Evolutionary conservation across 371 early-diverging fungal species (phyloP).

Genomic region (Choanephora cucurbitarum): DNA sequence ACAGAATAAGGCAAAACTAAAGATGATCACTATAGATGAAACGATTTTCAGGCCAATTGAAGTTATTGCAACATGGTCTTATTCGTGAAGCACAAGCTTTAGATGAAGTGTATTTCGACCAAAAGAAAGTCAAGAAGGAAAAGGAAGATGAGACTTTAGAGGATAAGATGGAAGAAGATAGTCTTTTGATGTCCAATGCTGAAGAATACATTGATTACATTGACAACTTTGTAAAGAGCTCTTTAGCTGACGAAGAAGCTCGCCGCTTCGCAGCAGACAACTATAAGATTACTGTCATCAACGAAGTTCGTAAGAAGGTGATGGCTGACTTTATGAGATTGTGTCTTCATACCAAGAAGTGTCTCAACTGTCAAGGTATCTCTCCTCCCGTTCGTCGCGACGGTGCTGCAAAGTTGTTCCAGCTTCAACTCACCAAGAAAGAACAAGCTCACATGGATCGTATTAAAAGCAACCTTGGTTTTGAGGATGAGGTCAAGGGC

Average conservation of each 20-base stretch:
- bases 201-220: constrained; percentile 64
- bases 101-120: constrained; percentile 57
- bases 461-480: constrained; percentile 18
- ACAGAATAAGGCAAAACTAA: not conserved
- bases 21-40: constrained; percentile 29
- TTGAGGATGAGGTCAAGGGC: constrained; percentile 33
- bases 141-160: constrained; percentile 49
- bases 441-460: constrained; percentile 65
- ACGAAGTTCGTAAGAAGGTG: constrained; percentile 71
- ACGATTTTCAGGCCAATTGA: constrained; percentile 64
- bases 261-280: constrained; percentile 40
- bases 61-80: constrained; percentile 75
- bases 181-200: constrained; percentile 42
- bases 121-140: constrained; percentile 46
- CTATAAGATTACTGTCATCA: constrained; percentile 75
- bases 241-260: constrained; percentile 35
- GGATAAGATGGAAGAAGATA: constrained; percentile 54
- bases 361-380: constrained; percentile 85
- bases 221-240: constrained; percentile 38
- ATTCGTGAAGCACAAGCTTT: constrained; percentile 82
- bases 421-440: constrained; percentile 75
- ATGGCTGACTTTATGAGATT: constrained; percentile 76
- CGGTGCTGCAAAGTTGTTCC: constrained; percentile 86
- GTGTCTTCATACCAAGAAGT: constrained; percentile 58
- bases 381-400: constrained; percentile 84